Evolutionary conservation across 164 flowering plant genomes (phyloP).

Genomic region (Chloranthus sessilifolius): DNA sequence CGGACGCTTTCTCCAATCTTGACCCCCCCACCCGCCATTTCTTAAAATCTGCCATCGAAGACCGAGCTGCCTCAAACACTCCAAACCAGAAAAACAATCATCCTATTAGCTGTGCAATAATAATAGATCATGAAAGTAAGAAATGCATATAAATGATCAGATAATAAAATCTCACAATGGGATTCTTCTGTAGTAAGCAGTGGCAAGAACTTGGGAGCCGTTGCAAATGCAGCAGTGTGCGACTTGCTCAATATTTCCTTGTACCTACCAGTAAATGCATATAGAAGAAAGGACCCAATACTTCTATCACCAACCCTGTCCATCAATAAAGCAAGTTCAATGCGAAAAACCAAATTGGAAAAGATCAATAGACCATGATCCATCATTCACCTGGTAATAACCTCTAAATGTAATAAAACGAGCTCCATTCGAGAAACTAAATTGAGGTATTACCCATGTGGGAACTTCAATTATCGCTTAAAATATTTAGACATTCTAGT

Average conservation of each 20-base stretch:
- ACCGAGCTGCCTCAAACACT: conserved; percentile 85
- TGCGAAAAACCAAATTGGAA: background rate
- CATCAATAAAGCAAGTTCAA: conserved; percentile 13
- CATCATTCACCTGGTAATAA: background rate
- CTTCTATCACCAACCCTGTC: conserved; percentile 72
- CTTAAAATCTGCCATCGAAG: conserved; percentile 74
- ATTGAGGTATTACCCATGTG: background rate
- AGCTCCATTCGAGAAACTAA: background rate
- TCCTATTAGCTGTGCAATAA: background rate
- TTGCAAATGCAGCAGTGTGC: conserved; percentile 49
- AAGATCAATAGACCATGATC: background rate
- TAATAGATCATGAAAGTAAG: background rate
- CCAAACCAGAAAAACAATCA: conserved; percentile 3
- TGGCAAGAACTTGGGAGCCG: conserved; percentile 50
- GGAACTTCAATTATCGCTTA: too few species aligned
- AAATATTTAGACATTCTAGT: too few species aligned
- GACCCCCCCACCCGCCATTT: conserved; percentile 91
- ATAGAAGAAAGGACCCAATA: conserved; percentile 64
- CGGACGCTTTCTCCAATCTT: conserved; percentile 71
- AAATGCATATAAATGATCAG: background rate
- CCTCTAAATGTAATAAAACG: background rate
- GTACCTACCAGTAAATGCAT: conserved; percentile 67
- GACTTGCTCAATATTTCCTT: conserved; percentile 76
- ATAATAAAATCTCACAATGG: conserved; percentile 37
- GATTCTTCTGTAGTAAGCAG: conserved; percentile 73